Conservation (phyloP, 805 yeast species). For the Schwanniomyces pseudopolymorphus region DNA sequence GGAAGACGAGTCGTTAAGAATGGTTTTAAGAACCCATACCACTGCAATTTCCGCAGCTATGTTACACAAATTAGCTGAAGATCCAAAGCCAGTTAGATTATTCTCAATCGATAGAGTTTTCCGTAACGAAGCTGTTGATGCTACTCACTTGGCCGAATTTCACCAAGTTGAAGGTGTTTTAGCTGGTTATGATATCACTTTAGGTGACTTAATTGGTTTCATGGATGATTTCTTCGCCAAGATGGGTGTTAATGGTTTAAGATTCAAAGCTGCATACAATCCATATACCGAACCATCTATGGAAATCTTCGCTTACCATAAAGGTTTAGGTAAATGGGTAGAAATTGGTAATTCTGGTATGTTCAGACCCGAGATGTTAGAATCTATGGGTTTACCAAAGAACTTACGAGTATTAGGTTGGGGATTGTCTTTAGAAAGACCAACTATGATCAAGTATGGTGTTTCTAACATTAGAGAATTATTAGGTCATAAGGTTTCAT, state of each 20-base stretch:
- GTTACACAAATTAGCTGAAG: slow-evolving; percentile 82
- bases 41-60: slow-evolving; percentile 90
- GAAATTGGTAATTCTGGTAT: slow-evolving; percentile 99
- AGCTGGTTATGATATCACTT: slow-evolving; percentile 91
- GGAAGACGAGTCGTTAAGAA: slow-evolving; percentile 81
- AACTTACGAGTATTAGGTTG: slow-evolving; percentile 93
- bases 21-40: slow-evolving; percentile 96
- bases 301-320: slow-evolving; percentile 97
- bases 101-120: slow-evolving; percentile 97
- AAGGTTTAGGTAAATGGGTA: slow-evolving; percentile 94
- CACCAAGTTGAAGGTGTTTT: slow-evolving; percentile 99
- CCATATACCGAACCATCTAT: slow-evolving; percentile 99
- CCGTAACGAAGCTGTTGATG: slow-evolving; percentile 99
- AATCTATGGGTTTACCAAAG: slow-evolving; percentile 96
- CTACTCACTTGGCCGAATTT: slow-evolving; percentile 98
- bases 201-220: slow-evolving; percentile 96
- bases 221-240: slow-evolving; percentile 95
- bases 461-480: slow-evolving; percentile 95
- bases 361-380: slow-evolving; percentile 99
- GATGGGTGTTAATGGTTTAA: slow-evolving; percentile 94
- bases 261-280: slow-evolving; percentile 98
- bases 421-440: slow-evolving; percentile 97
- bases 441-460: slow-evolving; percentile 97
- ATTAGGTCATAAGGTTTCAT: slow-evolving; percentile 93
- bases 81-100: slow-evolving; percentile 86